A percentile compares a stretch with the other conserved stretches of the same genome.
Evolutionary conservation across 805 yeast species (phyloP).

Genomic region (Allodekkera sacchari): DNA sequence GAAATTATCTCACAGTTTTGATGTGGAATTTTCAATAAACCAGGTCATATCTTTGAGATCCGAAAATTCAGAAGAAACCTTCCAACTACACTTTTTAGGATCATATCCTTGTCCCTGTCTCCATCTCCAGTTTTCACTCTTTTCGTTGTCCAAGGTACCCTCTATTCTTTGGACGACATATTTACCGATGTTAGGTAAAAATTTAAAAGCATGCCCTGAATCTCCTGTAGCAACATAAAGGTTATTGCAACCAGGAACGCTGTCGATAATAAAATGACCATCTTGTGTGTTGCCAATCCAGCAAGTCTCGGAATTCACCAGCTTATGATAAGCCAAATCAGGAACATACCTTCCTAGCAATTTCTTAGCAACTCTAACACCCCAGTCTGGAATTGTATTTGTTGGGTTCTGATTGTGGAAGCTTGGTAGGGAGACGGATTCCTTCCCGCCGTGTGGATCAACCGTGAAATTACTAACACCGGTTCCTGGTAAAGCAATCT

Average conservation of each 20-base stretch:
- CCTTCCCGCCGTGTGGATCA: conserved; percentile 12
- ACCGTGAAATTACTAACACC: conserved; percentile 21
- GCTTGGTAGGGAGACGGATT: conserved; percentile 28
- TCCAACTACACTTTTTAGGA: conserved; percentile 1
- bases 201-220: conserved; percentile 36
- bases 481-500: conserved; percentile 31
- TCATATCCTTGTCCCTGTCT: conserved; percentile 1
- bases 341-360: conserved; percentile 30
- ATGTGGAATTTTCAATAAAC: too few species aligned
- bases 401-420: conserved; percentile 24
- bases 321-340: conserved; percentile 29
- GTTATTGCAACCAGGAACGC: conserved; percentile 22
- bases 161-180: conserved; percentile 26
- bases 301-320: conserved; percentile 20
- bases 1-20: too few species aligned
- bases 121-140: conserved; percentile 24
- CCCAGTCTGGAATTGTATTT: conserved; percentile 30
- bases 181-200: conserved; percentile 34
- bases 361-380: conserved; percentile 22
- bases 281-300: conserved; percentile 30
- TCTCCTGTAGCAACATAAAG: conserved; percentile 37
- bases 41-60: not conserved
- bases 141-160: conserved; percentile 14
- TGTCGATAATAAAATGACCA: conserved; percentile 30
- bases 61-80: not conserved